Percentiles rank a stretch among this genome's conserved stretches.
Conservation (phyloP, 495 filamentous ascomycete species). For the Neurospora sp. region DNA sequence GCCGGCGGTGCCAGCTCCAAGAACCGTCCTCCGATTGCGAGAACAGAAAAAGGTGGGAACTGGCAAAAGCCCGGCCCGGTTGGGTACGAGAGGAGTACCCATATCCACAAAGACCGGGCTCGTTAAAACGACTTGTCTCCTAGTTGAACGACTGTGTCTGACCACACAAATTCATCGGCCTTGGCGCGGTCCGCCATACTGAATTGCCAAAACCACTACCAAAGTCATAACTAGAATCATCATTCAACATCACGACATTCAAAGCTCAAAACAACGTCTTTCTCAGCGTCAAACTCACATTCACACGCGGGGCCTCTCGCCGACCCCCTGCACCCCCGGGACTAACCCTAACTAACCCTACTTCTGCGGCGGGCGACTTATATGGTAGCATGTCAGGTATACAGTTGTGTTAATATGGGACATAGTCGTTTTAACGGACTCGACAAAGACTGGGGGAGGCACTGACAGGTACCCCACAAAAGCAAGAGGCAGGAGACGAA, state of each 20-base stretch:
- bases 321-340: background rate
- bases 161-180: too few relatives aligned
- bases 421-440: background rate
- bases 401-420: background rate
- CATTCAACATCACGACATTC: background rate
- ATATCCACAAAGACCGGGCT: background rate
- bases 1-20: background rate
- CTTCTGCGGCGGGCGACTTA: background rate
- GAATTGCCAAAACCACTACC: too few relatives aligned
- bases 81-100: constrained; percentile 4
- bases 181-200: too few relatives aligned
- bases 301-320: constrained; percentile 1
- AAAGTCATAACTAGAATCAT: too few relatives aligned
- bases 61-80: background rate
- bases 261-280: background rate
- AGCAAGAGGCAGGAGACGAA: constrained; percentile 1
- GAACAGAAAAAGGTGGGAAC: background rate
- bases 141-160: too few relatives aligned
- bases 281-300: background rate
- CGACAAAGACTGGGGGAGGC: constrained; percentile 6
- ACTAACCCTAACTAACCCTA: background rate
- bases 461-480: constrained; percentile 19
- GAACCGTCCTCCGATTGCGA: background rate
- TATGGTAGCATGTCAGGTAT: background rate
- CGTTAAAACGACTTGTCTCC: too few relatives aligned